phyloP scores from a whole-genome alignment of 176 grass and related monocot genomes.

The Oryza nivara region DNA sequence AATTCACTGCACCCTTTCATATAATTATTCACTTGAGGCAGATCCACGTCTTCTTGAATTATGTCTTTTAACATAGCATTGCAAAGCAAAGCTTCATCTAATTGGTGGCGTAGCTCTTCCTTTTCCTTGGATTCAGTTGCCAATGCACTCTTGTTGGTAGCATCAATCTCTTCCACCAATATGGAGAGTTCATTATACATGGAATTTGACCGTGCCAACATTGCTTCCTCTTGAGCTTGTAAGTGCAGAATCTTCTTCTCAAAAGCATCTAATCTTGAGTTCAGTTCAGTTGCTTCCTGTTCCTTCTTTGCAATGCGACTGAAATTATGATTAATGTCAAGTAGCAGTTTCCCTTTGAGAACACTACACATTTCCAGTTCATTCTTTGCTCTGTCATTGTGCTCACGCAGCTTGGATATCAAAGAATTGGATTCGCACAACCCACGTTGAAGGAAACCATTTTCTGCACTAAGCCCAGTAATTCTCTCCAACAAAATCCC shows the following conservation, averaged over 20 bases:
- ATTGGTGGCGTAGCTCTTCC: constrained; percentile 54
- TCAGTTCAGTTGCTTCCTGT: constrained; percentile 73
- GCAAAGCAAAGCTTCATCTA: constrained; percentile 46
- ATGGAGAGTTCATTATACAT: constrained; percentile 68
- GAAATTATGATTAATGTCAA: constrained; percentile 85
- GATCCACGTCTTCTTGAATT: constrained; percentile 43
- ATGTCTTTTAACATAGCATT: constrained; percentile 52
- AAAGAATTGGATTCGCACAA: constrained; percentile 73
- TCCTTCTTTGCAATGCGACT: constrained; percentile 88
- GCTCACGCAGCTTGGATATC: constrained; percentile 75
- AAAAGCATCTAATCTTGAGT: constrained; percentile 61
- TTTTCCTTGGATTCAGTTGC: constrained; percentile 64
- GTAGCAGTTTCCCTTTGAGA: constrained; percentile 91
- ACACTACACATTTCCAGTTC: constrained; percentile 79
- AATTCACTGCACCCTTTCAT: constrained; percentile 42
- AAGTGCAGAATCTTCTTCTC: constrained; percentile 83
- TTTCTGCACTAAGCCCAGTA: constrained; percentile 82
- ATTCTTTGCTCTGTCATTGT: constrained; percentile 74
- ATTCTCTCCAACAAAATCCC: constrained; percentile 86
- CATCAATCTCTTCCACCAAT: constrained; percentile 75
- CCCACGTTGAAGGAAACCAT: constrained; percentile 81
- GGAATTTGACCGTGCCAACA: constrained; percentile 79
- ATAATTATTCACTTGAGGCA: constrained; percentile 39
- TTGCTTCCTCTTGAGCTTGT: constrained; percentile 85
- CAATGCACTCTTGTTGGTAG: constrained; percentile 58